Conservation (phyloP, 257 asterid genomes). For the Scutellaria minor region DNA sequence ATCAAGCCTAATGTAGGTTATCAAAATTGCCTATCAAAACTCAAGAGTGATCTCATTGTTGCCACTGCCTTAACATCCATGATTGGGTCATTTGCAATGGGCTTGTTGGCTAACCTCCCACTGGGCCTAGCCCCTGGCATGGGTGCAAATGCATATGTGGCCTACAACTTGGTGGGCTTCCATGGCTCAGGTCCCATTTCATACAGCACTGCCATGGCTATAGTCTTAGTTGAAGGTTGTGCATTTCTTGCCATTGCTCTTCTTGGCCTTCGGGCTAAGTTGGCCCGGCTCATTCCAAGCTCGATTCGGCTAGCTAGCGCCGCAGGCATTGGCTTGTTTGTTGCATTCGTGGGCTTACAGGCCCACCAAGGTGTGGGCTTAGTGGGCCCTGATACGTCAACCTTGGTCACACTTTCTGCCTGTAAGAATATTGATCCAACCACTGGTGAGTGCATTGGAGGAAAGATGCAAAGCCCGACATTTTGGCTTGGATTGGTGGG, state of each 20-base stretch:
- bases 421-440: conserved; percentile 45
- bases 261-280: conserved; percentile 70
- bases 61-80: conserved; percentile 70
- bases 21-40: conserved; percentile 54
- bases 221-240: conserved; percentile 64
- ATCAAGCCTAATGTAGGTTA: conserved; percentile 49
- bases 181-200: conserved; percentile 69
- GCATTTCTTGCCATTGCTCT: conserved; percentile 65
- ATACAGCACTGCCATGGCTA: conserved; percentile 69
- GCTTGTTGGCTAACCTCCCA: conserved; percentile 73
- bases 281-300: conserved; percentile 65
- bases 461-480: conserved; percentile 73
- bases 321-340: conserved; percentile 75
- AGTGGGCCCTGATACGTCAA: conserved; percentile 63
- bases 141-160: conserved; percentile 77
- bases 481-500: conserved; percentile 75
- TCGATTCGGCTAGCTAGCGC: conserved; percentile 65
- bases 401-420: conserved; percentile 57
- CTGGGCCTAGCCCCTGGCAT: conserved; percentile 80
- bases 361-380: conserved; percentile 72
- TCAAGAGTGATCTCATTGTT: conserved; percentile 67
- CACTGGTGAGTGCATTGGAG: conserved; percentile 64
- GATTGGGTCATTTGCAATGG: conserved; percentile 77
- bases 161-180: conserved; percentile 76
- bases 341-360: conserved; percentile 76